A percentile compares a stretch with the other conserved stretches of the same genome.
These are phyloP conservation scores for Penicillium hordei DNA, from an alignment of 2,329 filamentous ascomycete genomes.

Conservation along the genomic window DNA sequence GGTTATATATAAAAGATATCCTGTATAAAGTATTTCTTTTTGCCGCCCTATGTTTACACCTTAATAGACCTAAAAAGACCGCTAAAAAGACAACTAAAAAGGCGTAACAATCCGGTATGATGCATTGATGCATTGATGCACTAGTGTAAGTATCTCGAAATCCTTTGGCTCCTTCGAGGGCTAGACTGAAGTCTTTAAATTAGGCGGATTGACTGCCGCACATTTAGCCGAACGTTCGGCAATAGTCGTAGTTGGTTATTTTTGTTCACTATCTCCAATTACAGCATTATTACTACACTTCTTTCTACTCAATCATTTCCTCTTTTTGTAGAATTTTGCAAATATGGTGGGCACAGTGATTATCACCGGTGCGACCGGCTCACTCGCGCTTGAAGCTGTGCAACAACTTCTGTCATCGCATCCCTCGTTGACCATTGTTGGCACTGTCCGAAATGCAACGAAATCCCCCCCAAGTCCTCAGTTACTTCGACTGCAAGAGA, in stretches of 20 bases:
- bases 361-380: conserved; percentile 13
- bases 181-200: no score
- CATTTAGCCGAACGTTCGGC: not conserved
- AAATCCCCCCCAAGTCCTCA: not conserved
- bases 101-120: not conserved
- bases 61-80: no score
- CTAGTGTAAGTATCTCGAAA: no score
- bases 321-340: not conserved
- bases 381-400: conserved; percentile 5
- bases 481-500: not conserved
- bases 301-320: not conserved
- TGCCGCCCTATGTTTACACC: no score
- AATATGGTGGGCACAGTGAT: conserved; percentile 6
- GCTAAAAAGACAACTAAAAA: no score
- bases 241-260: not conserved
- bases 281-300: not conserved
- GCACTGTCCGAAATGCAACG: conserved; percentile 3
- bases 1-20: no score
- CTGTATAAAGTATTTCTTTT: no score
- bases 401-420: conserved; percentile 7
- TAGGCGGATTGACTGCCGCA: no score
- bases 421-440: not conserved
- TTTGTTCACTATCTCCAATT: not conserved
- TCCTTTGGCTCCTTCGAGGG: no score
- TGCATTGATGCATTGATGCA: no score